A percentile compares a stretch with the other conserved stretches of the same genome.
phyloP scores from a whole-genome alignment of 202 grass and related monocot species.

The Elaeis oleifera region DNA sequence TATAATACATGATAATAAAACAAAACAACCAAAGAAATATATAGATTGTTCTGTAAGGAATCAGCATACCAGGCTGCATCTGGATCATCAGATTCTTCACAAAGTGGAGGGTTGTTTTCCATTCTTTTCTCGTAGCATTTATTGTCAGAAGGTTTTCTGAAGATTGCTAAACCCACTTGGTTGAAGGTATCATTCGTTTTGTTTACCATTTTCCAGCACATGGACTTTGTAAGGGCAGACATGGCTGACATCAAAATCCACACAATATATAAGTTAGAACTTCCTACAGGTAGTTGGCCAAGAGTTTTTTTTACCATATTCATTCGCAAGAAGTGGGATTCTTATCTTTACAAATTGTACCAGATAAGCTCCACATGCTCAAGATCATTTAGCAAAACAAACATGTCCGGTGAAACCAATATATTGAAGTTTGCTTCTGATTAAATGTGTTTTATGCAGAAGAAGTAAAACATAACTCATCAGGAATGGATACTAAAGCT shows the following conservation, averaged over 20 bases:
- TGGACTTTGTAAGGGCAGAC: conserved; percentile 75
- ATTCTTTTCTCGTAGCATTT: conserved; percentile 84
- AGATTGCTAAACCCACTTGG: conserved; percentile 86
- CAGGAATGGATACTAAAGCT: too few species aligned
- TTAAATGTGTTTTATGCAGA: too few species aligned
- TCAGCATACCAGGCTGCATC: conserved; percentile 84
- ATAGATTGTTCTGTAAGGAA: not conserved
- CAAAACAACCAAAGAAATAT: not conserved
- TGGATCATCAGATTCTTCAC: conserved; percentile 68
- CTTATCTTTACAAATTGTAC: too few species aligned
- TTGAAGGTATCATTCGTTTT: conserved; percentile 81
- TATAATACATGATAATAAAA: conserved; percentile 1
- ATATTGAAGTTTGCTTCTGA: too few species aligned
- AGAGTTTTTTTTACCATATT: too few species aligned
- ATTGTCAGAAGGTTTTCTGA: conserved; percentile 86
- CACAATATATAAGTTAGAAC: too few species aligned
- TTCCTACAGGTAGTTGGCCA: too few species aligned
- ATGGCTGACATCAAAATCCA: conserved; percentile 47
- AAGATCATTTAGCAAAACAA: too few species aligned
- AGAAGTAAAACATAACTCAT: too few species aligned
- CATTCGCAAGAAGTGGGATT: too few species aligned
- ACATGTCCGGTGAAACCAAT: too few species aligned
- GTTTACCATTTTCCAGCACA: conserved; percentile 94
- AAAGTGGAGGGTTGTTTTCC: conserved; percentile 67
- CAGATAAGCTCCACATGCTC: too few species aligned